Conservation (phyloP, 2,329 filamentous ascomycete species). For the Penicillium sp. region DNA sequence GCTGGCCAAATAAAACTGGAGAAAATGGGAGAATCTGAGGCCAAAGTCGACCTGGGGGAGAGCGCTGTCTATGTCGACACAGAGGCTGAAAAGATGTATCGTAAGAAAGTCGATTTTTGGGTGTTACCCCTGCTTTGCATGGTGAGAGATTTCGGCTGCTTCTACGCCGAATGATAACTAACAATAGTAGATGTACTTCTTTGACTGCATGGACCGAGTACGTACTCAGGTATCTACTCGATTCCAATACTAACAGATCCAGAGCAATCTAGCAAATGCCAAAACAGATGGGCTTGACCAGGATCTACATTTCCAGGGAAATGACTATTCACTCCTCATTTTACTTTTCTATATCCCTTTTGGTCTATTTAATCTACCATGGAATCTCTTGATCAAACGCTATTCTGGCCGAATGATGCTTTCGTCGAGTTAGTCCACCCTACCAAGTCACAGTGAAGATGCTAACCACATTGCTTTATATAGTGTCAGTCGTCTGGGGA, state of each 20-base stretch:
- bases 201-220: constrained; percentile 35
- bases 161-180: background rate
- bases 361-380: constrained; percentile 51
- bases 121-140: constrained; percentile 47
- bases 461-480: constrained; percentile 7
- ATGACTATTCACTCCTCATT: constrained; percentile 41
- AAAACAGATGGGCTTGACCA: constrained; percentile 52
- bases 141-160: constrained; percentile 16
- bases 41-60: constrained; percentile 6
- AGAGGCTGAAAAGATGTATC: constrained; percentile 35
- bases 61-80: constrained; percentile 30
- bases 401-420: constrained; percentile 49
- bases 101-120: constrained; percentile 46
- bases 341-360: constrained; percentile 55
- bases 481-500: constrained; percentile 32
- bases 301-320: constrained; percentile 36
- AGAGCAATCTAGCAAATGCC: constrained; percentile 47
- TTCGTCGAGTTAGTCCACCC: constrained; percentile 25
- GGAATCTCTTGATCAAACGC: constrained; percentile 39
- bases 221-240: background rate
- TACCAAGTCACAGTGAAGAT: background rate
- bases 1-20: background rate
- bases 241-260: constrained; percentile 17
- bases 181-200: constrained; percentile 39
- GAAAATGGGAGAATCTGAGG: background rate